Base-by-base conservation (phyloP, 345 rosid genomes). In the Corchorus capsularis region DNA sequence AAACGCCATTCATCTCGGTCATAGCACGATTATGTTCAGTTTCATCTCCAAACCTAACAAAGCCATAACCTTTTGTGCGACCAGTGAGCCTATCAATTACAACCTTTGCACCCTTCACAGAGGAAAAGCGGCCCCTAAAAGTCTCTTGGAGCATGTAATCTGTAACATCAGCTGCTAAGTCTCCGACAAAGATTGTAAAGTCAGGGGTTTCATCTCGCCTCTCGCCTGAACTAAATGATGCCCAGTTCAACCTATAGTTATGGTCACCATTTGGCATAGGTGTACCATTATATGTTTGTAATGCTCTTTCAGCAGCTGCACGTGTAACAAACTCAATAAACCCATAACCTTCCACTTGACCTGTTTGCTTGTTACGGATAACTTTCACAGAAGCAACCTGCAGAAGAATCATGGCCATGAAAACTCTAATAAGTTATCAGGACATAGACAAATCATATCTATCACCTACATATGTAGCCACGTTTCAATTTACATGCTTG, bases 121-220 rank as follows among this genome's bases (percentile, higher is more conserved):
- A 87, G 19, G 93, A 85, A 85, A 80, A 95, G 68, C 83, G 88
- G 4, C 82, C 87, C 77, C 88, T 88, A 69, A 93, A 95, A 15
- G 91, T 95, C 87, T 93, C 97, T 78, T 93, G 97, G 14, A 95
- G 87, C 80, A 84, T 80, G 76, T 92, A 92, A 72, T 95, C 98
- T 0, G 97, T 90, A 77, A 95, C 99, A 82, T 95, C 99, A 74
- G 99, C 89, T 27, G 98, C 98, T 77, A 95, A 79, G 74, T 95
- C 99, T 72, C 99, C 99, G 9, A 95, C 97, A 75, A 95, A 95
- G 75, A 95, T 86, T 3, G 97, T 89, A 78, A 75, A 79, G 17
- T 93, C 98, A 16, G 93, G 92, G 46, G 90, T 75, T 67, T 94
- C 97, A 19, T 91, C 97, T 1, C 92, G 93, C 80, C 84, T 92